These are phyloP conservation scores for Fagopyrum tataricum DNA, from an alignment of 148 eudicot genomes.

Conservation along the genomic window DNA sequence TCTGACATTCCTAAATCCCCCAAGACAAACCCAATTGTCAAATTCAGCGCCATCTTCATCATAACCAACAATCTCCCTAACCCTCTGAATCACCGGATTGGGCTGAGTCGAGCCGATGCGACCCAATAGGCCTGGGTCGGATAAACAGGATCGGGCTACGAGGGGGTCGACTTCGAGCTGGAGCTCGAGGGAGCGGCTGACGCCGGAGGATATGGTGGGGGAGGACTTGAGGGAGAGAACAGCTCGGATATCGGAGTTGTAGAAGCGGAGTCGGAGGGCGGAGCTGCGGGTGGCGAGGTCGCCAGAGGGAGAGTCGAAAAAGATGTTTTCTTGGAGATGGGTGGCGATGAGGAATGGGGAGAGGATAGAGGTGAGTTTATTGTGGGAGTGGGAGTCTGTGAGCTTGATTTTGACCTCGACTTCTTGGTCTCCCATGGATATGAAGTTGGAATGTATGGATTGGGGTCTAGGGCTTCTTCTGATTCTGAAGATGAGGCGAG, in stretches of 20 bases:
- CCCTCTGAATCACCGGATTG: conserved; percentile 29
- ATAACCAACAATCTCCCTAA: conserved; percentile 20
- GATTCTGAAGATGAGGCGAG: no score
- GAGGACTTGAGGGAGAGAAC: conserved; percentile 50
- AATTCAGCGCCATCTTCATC: conserved; percentile 24
- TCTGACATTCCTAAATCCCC: conserved; percentile 72
- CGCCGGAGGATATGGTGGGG: conserved; percentile 38
- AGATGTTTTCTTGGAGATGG: conserved; percentile 52
- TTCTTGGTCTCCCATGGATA: conserved; percentile 17
- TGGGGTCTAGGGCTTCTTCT: background rate
- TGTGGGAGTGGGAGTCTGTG: conserved; percentile 35
- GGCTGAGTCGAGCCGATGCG: conserved; percentile 12
- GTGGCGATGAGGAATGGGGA: conserved; percentile 48
- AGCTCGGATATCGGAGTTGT: conserved; percentile 35
- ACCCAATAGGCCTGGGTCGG: conserved; percentile 37
- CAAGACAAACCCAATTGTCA: conserved; percentile 38
- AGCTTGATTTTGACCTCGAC: conserved; percentile 59
- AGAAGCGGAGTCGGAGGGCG: conserved; percentile 68
- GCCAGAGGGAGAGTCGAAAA: conserved; percentile 44
- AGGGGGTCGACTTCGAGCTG: conserved; percentile 54
- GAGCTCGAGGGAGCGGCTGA: conserved; percentile 47
- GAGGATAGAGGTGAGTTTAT: conserved; percentile 39
- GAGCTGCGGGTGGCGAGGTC: conserved; percentile 43
- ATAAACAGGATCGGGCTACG: conserved; percentile 36
- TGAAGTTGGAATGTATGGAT: background rate